phyloP scores from a whole-genome alignment of 78 protist genomes.

The Carpediemonas membranifera region DNA sequence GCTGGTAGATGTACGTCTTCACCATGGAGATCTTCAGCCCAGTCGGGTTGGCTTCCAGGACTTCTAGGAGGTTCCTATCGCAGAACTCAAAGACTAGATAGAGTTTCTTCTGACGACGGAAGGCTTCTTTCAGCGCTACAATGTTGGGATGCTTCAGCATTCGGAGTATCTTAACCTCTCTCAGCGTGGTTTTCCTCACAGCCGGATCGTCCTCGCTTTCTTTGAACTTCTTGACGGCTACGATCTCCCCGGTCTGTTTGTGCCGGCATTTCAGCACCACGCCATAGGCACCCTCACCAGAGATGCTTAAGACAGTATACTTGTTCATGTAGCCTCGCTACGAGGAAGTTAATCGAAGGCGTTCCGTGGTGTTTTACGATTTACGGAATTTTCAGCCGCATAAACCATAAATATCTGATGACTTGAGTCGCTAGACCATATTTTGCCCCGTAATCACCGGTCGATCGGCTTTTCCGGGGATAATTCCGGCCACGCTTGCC shows the following conservation, averaged over 20 bases:
- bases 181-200: slow-evolving; percentile 25
- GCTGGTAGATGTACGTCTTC: slow-evolving; percentile 30
- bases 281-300: slow-evolving; percentile 69
- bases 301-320: slow-evolving; percentile 31
- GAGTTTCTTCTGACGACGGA: slow-evolving; percentile 36
- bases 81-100: slow-evolving; percentile 59
- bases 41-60: slow-evolving; percentile 27
- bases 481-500: too few relatives aligned
- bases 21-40: slow-evolving; percentile 35
- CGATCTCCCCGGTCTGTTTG: slow-evolving; percentile 47
- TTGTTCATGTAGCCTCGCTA: slow-evolving; percentile 46
- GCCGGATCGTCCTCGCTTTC: slow-evolving; percentile 20
- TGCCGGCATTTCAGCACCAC: slow-evolving; percentile 54
- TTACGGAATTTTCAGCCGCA: too few relatives aligned
- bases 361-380: too few relatives aligned
- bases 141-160: slow-evolving; percentile 36
- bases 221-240: slow-evolving; percentile 57
- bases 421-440: too few relatives aligned
- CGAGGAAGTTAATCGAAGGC: too few relatives aligned
- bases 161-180: slow-evolving; percentile 41
- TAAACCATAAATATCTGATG: too few relatives aligned
- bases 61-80: slow-evolving; percentile 41
- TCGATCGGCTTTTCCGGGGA: too few relatives aligned
- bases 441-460: too few relatives aligned
- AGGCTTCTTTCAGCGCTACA: slow-evolving; percentile 22